Evolutionary conservation across 257 asterid species (phyloP).

Genomic region (Oldenlandia corymbosa): DNA sequence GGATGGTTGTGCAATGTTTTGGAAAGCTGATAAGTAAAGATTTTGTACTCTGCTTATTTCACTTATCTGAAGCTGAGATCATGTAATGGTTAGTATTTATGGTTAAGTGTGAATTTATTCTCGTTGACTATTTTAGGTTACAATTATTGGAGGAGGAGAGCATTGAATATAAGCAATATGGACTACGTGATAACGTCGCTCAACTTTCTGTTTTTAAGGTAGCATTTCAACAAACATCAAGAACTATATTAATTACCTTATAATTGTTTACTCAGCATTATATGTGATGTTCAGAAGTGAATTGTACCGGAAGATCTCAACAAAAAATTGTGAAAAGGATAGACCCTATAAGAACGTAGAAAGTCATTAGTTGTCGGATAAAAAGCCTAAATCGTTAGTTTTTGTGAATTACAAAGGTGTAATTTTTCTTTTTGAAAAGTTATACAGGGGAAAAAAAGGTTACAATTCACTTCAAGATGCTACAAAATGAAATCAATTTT

Average conservation of each 20-base stretch:
- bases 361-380: too few relatives aligned
- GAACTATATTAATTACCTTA: not conserved
- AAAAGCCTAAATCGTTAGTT: too few relatives aligned
- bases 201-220: slow-evolving; percentile 37
- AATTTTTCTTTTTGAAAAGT: too few relatives aligned
- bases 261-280: not conserved
- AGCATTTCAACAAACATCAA: slow-evolving; percentile 7
- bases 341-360: too few relatives aligned
- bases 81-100: not conserved
- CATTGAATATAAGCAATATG: slow-evolving; percentile 30
- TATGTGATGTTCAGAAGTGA: not conserved
- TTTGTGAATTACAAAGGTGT: too few relatives aligned
- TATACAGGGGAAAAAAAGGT: too few relatives aligned
- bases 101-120: not conserved
- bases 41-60: not conserved
- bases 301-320: not conserved
- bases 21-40: slow-evolving; percentile 32
- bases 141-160: slow-evolving; percentile 30
- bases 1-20: slow-evolving; percentile 40
- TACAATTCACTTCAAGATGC: too few relatives aligned
- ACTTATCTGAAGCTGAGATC: not conserved
- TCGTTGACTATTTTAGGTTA: slow-evolving; percentile 21
- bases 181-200: slow-evolving; percentile 39
- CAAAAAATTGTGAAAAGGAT: not conserved
- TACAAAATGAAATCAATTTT: too few relatives aligned